Base-by-base conservation (phyloP, 176 grass and related monocot genomes). In the Oryza officinalis region DNA sequence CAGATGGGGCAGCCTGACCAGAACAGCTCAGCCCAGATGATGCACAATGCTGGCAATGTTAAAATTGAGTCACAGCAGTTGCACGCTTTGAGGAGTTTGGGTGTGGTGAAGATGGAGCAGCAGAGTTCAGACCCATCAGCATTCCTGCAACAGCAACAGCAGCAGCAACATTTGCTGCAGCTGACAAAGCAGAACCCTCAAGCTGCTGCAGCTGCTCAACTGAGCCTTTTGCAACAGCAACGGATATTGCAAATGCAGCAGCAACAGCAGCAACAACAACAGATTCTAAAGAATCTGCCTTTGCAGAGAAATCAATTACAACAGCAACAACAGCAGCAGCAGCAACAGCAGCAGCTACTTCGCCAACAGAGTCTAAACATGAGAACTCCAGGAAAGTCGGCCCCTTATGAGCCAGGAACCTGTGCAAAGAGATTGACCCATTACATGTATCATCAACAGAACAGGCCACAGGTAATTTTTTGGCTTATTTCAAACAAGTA, bases 381-480 rank as follows among this genome's bases (percentile, higher is more conserved):
- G 81, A 73, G 89, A 90, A 85, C 88, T 80, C 86, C 76, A 35
- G 92, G 85, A 74, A 92, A 93, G 57, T 50, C 78, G 0, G n/a
- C 84, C 79, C 67, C 89, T 44, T 96, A 99, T 40, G 97, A 99
- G 81, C 97, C 97, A n/a, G 97, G 97, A 68, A 99, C 90, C 46
- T 99, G 97, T 75, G 93, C 97, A 71, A 92, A 91, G 78, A 87
- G 97, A 81, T 85, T 99, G 79, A 99, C 93, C 31, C 97, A 92
- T 83, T 99, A 99, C 83, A 99, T 99, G 97, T 99, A 92, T 82
- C 87, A 99, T 83, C 93, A 99, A 86, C 97, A 99, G 78, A 94
- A 92, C 71, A 90, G 93, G 79, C 97, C 93, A 20, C 87, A 96
- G 74, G 97, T 94, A 78, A 69, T 57, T 28, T 74, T 61, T 50